Base-by-base conservation (phyloP, 495 filamentous ascomycete species). In the Paragyromitra xinjiangensis region DNA sequence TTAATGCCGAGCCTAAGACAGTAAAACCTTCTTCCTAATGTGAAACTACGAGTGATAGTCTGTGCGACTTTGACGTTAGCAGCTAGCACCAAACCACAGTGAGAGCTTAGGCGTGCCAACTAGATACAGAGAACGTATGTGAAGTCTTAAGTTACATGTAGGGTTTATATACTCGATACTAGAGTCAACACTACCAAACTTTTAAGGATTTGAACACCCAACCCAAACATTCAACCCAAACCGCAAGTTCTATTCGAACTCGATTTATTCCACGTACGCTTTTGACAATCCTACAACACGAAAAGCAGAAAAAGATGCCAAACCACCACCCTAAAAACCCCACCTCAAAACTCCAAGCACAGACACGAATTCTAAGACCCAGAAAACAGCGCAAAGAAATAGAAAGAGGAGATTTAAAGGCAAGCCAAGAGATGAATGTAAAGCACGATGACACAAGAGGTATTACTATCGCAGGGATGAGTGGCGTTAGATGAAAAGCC, bases 321-420 rank as follows among this genome's bases (percentile, higher is more conserved):
- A 34, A 62, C 58, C 44, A 69, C 61, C 44, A 34, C 66, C 66
- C 66, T 56, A 58, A 34, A 69, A 24, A 55, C 70, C 70, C 12
- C 29, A 66, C 42, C 29, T 34, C 29, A 34, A 56, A 73, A 72
- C 70, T 73, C 70, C 70, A 53, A 73, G 59, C 69, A 53, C 16
- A 61, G 29, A 53, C 69, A 71, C 14, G 45, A 45, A 61, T 48
- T 71, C 66, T 55, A 71, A 64, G 45, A 66, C 70, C 70, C 45
- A 42, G 50, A 66, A 53, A 53, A 69, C 29, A 69, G 37, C 7
- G 37, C n/a, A 44, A 55, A 9, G 26, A 6, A 56, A 56, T 8
- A 56, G 29, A 56, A 24, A 40, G 26, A 67, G 45, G 6, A 39
- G 22, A 29, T 34, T 34, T 34, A 34, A 34, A 2, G 29, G 29